phyloP scores from a whole-genome alignment of 83 land plant species.

The Isoetes engelmannii region DNA sequence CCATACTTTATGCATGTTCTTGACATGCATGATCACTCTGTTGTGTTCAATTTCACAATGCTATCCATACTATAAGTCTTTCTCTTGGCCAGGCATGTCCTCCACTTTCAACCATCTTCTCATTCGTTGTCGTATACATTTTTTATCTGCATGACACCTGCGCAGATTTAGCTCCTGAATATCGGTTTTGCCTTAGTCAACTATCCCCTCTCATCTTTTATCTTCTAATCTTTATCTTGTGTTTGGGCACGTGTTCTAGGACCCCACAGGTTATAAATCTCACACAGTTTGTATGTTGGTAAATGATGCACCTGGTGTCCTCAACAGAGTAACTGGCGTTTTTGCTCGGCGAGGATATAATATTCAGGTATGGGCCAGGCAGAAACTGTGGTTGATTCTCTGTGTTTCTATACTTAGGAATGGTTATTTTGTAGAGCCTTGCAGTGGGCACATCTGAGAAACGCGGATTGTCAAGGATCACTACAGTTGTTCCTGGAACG shows the following conservation, averaged over 20 bases:
- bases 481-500: constrained; percentile 94
- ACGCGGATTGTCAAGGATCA: constrained; percentile 75
- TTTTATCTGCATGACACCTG: no score
- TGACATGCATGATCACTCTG: no score
- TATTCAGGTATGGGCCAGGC: constrained; percentile 58
- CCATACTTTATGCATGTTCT: no score
- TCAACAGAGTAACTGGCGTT: constrained; percentile 82
- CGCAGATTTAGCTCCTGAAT: no score
- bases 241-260: not conserved
- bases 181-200: no score
- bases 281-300: constrained; percentile 87
- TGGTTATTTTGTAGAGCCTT: constrained; percentile 54
- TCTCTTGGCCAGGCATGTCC: no score
- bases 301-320: constrained; percentile 83
- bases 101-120: no score
- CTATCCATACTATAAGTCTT: no score
- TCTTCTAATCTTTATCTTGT: no score
- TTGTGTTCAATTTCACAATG: no score
- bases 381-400: not conserved
- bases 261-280: constrained; percentile 73
- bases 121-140: no score
- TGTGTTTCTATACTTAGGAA: constrained; percentile 1
- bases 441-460: constrained; percentile 85
- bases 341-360: constrained; percentile 89
- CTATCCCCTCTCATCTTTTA: no score